phyloP scores from a whole-genome alignment of 495 filamentous ascomycete genomes.

The Aspergillus taichungensis region DNA sequence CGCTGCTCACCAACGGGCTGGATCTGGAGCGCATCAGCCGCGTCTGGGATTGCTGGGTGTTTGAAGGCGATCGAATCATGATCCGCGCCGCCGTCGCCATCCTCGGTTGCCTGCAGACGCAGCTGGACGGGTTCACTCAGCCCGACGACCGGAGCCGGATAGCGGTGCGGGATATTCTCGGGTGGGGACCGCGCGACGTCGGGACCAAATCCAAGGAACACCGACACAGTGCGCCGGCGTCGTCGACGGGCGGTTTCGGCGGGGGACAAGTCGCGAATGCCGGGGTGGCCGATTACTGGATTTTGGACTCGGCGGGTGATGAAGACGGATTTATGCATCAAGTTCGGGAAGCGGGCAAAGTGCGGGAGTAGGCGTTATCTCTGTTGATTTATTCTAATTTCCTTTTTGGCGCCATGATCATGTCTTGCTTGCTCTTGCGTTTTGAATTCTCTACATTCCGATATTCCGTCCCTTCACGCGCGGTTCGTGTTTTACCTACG shows the following conservation, averaged over 20 bases:
- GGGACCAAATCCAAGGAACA: conserved; percentile 28
- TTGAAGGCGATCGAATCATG: conserved; percentile 79
- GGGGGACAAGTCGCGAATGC: conserved; percentile 30
- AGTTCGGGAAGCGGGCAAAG: conserved; percentile 65
- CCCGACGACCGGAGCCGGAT: conserved; percentile 32
- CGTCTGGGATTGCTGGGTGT: conserved; percentile 90
- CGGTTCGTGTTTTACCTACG: too few relatives aligned
- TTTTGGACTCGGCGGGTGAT: conserved; percentile 36
- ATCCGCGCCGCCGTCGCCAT: conserved; percentile 72
- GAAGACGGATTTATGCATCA: conserved; percentile 63
- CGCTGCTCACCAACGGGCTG: conserved; percentile 47
- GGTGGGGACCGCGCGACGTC: conserved; percentile 39
- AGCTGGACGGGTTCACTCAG: conserved; percentile 48
- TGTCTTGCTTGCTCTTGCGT: too few relatives aligned
- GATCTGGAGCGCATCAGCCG: conserved; percentile 67
- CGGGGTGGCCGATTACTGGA: conserved; percentile 36
- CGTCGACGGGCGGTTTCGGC: conserved; percentile 28
- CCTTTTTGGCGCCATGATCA: not conserved
- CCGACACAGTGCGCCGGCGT: conserved; percentile 32
- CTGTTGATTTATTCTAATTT: not conserved
- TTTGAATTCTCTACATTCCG: not conserved
- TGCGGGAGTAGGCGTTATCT: conserved; percentile 19
- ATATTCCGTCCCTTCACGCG: not conserved
- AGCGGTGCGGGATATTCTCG: conserved; percentile 36
- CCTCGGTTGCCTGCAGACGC: conserved; percentile 52